A percentile compares a stretch with the other conserved stretches of the same genome.
phyloP scores from a whole-genome alignment of 352 stramenopile genomes.

The Phytophthora fragariaefolia region DNA sequence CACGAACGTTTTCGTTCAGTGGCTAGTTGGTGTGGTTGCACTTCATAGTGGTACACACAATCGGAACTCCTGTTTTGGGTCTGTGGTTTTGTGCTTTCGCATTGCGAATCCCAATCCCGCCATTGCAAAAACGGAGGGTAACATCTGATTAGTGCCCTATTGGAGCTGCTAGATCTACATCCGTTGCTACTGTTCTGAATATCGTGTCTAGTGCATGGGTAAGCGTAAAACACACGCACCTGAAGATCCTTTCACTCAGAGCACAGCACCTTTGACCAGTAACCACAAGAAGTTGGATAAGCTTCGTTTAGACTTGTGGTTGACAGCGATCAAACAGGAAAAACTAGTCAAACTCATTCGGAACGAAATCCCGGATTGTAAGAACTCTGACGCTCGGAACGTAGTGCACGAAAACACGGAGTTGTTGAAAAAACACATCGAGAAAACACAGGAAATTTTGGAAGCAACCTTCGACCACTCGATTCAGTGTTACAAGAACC shows the following conservation, averaged over 20 bases:
- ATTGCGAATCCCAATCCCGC: constrained; percentile 15
- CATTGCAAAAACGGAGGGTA: constrained; percentile 15
- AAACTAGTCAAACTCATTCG: too few species aligned
- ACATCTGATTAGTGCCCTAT: constrained; percentile 8
- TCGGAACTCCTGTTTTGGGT: constrained; percentile 8
- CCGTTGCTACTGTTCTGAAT: constrained; percentile 17
- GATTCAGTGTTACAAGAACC: constrained; percentile 8
- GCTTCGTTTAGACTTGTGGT: constrained; percentile 16
- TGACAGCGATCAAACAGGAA: constrained; percentile 14
- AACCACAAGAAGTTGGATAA: constrained; percentile 11
- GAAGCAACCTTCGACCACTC: constrained; percentile 10
- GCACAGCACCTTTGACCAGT: constrained; percentile 13
- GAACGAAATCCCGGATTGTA: too few species aligned
- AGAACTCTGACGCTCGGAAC: too few species aligned
- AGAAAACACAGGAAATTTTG: background rate
- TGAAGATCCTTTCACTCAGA: constrained; percentile 11
- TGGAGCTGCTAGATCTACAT: constrained; percentile 21
- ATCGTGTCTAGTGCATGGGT: constrained; percentile 8
- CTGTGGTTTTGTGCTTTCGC: constrained; percentile 10
- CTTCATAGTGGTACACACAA: constrained; percentile 11
- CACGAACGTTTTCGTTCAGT: constrained; percentile 22
- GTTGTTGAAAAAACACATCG: background rate
- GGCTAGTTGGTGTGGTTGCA: constrained; percentile 25
- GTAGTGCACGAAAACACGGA: background rate
- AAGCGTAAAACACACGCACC: constrained; percentile 17